Percentiles rank a stretch among this genome's conserved stretches.
These are phyloP conservation scores for Calonectria pteridis DNA, from an alignment of 2,329 filamentous ascomycete genomes.

Conservation along the genomic window DNA sequence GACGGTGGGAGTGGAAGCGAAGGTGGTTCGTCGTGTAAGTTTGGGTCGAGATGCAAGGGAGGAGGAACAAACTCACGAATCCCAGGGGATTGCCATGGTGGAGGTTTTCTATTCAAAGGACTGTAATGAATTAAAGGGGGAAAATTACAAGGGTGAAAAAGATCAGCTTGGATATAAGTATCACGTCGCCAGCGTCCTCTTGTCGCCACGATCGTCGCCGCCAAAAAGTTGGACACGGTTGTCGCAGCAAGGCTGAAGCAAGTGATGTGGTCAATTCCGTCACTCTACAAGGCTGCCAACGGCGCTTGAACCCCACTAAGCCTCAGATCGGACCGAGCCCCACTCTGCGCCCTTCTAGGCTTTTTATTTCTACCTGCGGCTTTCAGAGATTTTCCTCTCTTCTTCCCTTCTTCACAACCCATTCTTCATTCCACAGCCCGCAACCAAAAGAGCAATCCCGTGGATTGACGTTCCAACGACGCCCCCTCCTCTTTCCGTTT, in stretches of 20 bases:
- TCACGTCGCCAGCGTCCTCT: background rate
- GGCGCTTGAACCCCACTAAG: background rate
- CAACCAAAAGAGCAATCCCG: background rate
- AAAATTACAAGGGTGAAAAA: no score
- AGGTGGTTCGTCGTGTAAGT: background rate
- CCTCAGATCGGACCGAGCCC: constrained; percentile 36
- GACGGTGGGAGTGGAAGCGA: constrained; percentile 9
- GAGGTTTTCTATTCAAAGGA: constrained; percentile 3
- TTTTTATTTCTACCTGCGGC: constrained; percentile 27
- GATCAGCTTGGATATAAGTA: background rate
- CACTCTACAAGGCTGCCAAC: constrained; percentile 23
- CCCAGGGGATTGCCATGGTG: constrained; percentile 46
- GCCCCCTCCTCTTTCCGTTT: background rate
- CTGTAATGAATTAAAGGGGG: background rate
- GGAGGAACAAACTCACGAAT: constrained; percentile 39
- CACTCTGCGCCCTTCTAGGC: constrained; percentile 25
- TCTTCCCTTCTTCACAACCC: constrained; percentile 11
- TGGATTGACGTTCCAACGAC: constrained; percentile 12
- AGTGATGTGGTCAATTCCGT: constrained; percentile 13
- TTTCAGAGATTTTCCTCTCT: constrained; percentile 22
- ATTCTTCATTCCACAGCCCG: background rate
- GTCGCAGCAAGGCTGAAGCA: constrained; percentile 24
- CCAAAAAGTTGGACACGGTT: constrained; percentile 24
- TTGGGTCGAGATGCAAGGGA: background rate
- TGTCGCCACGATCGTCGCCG: background rate